Percentiles rank a stretch among this genome's conserved stretches.
Evolutionary conservation across 306 rosid genomes (phyloP).

Genomic region (Ormosia emarginata): DNA sequence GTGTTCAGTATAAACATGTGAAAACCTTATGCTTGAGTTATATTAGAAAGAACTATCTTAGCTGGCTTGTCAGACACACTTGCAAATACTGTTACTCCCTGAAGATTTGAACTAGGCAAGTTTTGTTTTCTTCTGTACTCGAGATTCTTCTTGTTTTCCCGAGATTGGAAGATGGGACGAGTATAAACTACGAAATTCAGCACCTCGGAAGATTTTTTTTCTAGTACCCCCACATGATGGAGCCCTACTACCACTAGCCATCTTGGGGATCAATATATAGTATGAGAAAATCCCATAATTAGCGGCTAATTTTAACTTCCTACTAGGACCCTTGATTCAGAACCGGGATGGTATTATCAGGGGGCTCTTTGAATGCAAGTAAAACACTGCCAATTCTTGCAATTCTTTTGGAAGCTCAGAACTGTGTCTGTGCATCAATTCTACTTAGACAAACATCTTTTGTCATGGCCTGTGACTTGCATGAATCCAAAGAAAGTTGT

Average conservation of each 20-base stretch:
- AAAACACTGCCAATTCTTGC: background rate
- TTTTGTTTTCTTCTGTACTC: constrained; percentile 26
- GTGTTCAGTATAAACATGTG: constrained; percentile 29
- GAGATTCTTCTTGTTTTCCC: constrained; percentile 46
- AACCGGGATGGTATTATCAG: background rate
- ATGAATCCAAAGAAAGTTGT: background rate
- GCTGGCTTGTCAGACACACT: constrained; percentile 51
- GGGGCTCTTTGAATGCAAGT: background rate
- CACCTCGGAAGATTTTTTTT: constrained; percentile 23
- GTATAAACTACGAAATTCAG: constrained; percentile 33
- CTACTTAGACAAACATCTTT: background rate
- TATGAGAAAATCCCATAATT: background rate
- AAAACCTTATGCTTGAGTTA: constrained; percentile 21
- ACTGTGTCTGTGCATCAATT: background rate
- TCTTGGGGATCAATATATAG: background rate
- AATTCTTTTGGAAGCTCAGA: background rate
- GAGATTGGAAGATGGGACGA: constrained; percentile 24
- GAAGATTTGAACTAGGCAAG: constrained; percentile 19
- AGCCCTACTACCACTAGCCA: constrained; percentile 11
- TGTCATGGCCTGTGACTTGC: background rate
- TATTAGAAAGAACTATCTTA: constrained; percentile 25
- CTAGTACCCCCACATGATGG: constrained; percentile 14
- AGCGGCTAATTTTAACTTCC: background rate
- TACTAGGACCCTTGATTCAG: background rate
- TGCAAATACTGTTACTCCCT: constrained; percentile 18